phyloP scores from a whole-genome alignment of 176 grass and related monocot species.

The Hyparrhenia diplandra region DNA sequence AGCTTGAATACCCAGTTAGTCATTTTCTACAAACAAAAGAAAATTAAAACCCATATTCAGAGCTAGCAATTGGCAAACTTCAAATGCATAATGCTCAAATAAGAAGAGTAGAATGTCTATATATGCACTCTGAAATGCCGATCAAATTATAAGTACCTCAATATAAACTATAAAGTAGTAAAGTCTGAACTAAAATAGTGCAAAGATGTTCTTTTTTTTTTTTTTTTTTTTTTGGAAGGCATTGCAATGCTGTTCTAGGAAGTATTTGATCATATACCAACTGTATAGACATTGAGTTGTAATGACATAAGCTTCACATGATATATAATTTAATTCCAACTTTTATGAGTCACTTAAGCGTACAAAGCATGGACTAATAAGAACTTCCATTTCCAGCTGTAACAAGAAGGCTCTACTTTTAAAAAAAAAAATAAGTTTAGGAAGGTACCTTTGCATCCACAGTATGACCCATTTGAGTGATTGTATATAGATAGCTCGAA shows the following conservation, averaged over 20 bases:
- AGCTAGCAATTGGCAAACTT: not conserved
- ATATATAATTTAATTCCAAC: not conserved
- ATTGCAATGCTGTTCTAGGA: too few relatives aligned
- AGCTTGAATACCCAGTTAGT: not conserved
- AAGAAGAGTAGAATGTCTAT: not conserved
- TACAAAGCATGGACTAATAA: not conserved
- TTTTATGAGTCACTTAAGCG: not conserved
- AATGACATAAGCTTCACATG: not conserved
- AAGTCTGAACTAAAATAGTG: not conserved
- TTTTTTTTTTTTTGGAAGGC: too few relatives aligned
- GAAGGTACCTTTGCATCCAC: conserved; percentile 16
- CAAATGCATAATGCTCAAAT: not conserved
- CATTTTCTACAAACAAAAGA: not conserved
- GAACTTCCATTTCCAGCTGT: not conserved
- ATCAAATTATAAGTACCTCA: not conserved
- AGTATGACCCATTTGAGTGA: conserved; percentile 15
- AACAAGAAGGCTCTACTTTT: not conserved
- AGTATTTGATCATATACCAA: not conserved
- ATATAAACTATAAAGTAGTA: not conserved
- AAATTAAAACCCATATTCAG: not conserved
- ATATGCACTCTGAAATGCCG: not conserved
- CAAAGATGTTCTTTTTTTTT: too few relatives aligned
- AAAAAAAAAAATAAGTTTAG: not conserved
- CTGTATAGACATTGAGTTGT: not conserved
- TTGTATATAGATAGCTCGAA: conserved; percentile 33